Conservation (phyloP, 2,329 filamentous ascomycete genomes). For the Metarhizium robertsii region DNA sequence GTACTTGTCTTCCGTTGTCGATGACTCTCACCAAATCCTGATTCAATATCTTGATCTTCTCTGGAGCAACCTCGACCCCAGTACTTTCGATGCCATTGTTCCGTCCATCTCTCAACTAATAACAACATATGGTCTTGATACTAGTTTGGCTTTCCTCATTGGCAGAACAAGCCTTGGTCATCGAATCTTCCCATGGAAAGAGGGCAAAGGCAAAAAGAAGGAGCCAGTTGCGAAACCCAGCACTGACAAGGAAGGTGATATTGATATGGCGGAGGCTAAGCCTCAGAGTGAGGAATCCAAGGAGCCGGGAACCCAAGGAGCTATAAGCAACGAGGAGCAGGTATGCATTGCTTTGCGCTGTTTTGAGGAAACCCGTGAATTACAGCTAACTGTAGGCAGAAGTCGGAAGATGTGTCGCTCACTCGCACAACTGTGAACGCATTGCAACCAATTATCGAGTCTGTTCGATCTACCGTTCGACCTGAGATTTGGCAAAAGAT, state of each 20-base stretch:
- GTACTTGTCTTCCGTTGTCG: slow-evolving; percentile 75
- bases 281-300: slow-evolving; percentile 15
- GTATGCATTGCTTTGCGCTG: slow-evolving; percentile 11
- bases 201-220: slow-evolving; percentile 18
- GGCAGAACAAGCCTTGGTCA: slow-evolving; percentile 64
- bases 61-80: slow-evolving; percentile 64
- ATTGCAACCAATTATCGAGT: slow-evolving; percentile 64
- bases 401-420: slow-evolving; percentile 23
- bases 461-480: slow-evolving; percentile 53
- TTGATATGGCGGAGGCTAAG: slow-evolving; percentile 36
- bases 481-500: slow-evolving; percentile 59
- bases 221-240: slow-evolving; percentile 16
- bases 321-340: slow-evolving; percentile 22
- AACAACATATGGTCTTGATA: slow-evolving; percentile 67
- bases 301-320: slow-evolving; percentile 17
- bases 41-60: slow-evolving; percentile 85
- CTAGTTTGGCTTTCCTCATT: slow-evolving; percentile 77
- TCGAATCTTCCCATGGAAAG: slow-evolving; percentile 41
- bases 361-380: background rate
- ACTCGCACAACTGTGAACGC: slow-evolving; percentile 19
- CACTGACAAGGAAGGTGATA: slow-evolving; percentile 47
- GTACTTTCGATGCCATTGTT: slow-evolving; percentile 70
- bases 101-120: slow-evolving; percentile 69
- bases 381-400: slow-evolving; percentile 14
- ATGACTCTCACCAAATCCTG: slow-evolving; percentile 80